Base-by-base conservation (phyloP, 208 protist species). In the Spironucleus salmonicida region DNA sequence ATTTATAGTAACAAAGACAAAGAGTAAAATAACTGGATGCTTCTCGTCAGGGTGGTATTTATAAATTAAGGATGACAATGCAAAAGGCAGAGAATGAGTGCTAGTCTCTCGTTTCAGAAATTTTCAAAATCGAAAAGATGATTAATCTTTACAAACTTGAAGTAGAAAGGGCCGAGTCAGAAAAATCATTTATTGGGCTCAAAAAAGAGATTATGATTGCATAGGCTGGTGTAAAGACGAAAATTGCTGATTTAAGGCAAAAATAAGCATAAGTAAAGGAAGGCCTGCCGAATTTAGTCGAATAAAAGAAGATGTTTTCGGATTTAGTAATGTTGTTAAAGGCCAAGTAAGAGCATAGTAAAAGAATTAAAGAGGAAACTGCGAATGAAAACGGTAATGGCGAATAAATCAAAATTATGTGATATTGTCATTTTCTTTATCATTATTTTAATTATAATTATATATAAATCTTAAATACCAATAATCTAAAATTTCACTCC, bases 11-110 rank as follows among this genome's bases (percentile, higher is more conserved):
- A 11, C 9, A 71, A 38, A 40, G 38, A 15, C 34, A 71, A 45
- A n/a, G 34, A 71, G 40, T n/a, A 19, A 40, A 45, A n/a, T 30
- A n/a, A 29, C 64, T 71, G 26, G 64, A 71, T 42, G 64, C 38
- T 11, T 71, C 64, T 42, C 7, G 34, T 2, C 30, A 71, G 34
- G 64, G 64, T 2, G 4, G 11, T 9, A 38, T 71, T n/a, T 71
- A 71, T 35, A 71, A 71, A n/a, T 35, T 71, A n/a, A n/a, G n/a
- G 11, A n/a, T 57, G 38, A 49, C 34, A 23, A 4, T 71, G 26
- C 34, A 38, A 57, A 38, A 11, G 40, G 34, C n/a, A 32, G 64
- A 71, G 34, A n/a, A 30, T 11, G 64, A 71, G 40, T 32, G 27
- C 23, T 11, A 71, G 11, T 30, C 26, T 42, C 19, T 71, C 27